Base-by-base conservation (phyloP, 192 early-diverging fungal genomes). In the Funneliformis geosporum region DNA sequence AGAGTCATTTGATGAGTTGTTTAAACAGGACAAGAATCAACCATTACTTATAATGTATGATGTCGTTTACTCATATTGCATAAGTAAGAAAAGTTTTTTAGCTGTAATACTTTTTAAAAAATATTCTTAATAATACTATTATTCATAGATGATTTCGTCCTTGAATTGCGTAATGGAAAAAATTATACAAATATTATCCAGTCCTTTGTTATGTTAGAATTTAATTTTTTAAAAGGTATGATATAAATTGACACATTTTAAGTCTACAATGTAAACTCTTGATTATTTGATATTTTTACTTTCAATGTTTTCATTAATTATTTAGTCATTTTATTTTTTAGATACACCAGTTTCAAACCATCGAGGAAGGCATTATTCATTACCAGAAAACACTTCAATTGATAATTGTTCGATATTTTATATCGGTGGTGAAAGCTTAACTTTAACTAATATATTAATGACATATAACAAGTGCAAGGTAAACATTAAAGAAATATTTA, bases 361-460 rank as follows among this genome's bases (percentile, higher is more conserved):
- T 46, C 11, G 25, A 27, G 90, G 92, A 25, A 84, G 91, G 43
- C 82, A 84, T 43, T 92, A 88, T 74, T 76, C 84, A 18, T 85
- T 94, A 61, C 86, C 88, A 0, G 81, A 81, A 23, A 87, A 71
- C 4, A 68, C 79, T 14, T 39, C 83, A 2, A 79, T 95, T 25
- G 84, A 87, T 38, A 89, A 95, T 64, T 95, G 91, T 73, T 82
- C 88, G 0, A 81, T 98, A 0, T 90, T 98, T 59, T 99, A 94
- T 80, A 82, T 99, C 80, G 97, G 97, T 39, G 81, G 80, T 9
- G 95, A 96, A 74, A 92, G 92, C 80, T 82, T 92, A 27, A 91
- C 95, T 7, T 85, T 98, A 46, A 95, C 94, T 21, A 96, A 99
- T 82, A 86, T 99, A 47, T 80, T 97, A 76, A 89, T 98, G 86